Evolutionary conservation across 2,329 filamentous ascomycete genomes (phyloP), one percentile per base, ranked within the genome.

Genomic region (Mariannaea elegans): DNA sequence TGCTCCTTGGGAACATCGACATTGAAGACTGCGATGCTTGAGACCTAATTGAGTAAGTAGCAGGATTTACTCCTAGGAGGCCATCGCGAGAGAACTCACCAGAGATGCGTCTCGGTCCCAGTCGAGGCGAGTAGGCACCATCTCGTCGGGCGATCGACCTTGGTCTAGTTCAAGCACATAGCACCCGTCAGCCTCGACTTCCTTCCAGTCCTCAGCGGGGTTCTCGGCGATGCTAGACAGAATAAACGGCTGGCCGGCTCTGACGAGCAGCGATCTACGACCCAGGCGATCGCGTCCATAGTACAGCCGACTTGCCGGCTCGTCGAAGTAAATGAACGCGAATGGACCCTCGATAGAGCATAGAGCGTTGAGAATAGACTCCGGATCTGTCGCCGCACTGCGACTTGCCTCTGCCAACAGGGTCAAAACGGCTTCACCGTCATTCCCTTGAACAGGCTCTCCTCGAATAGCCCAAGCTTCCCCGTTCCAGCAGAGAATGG

Each of bases 401-500:
- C 62, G 49, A 65, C 73, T 72, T 68, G 83, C 80, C 57, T 78
- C 69, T 18, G 82, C 70, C 46, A 97, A 80, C 34, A 85, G 71
- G 31, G 81, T 71, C 70, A 94, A 88, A 16, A 98, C 80, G 7
- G 80, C 77, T 69, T 90, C 83, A 3, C 91, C 91, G 76, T 99
- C 95, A 72, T 97, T 97, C 57, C 88, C 91, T 6, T 71, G 59
- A n/a, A 97, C 80, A 1, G 75, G 69, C 9, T 82, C 68, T 31
- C 82, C 83, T 8, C 76, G 77, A 48, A 97, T 82, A 57, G 85
- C 89, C 95, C 95, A 99, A 1, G 93, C 94, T 74, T 99, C 95
- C 41, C 95, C 95, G 72, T 99, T 99, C 95, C 95, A 99, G 82
- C 94, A 97, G 2, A 99, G 82, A 1, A 92, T 80, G 1, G 90